These are phyloP conservation scores for Cadophora sp. DNA, from an alignment of 2,329 filamentous ascomycete species.

Conservation along the genomic window DNA sequence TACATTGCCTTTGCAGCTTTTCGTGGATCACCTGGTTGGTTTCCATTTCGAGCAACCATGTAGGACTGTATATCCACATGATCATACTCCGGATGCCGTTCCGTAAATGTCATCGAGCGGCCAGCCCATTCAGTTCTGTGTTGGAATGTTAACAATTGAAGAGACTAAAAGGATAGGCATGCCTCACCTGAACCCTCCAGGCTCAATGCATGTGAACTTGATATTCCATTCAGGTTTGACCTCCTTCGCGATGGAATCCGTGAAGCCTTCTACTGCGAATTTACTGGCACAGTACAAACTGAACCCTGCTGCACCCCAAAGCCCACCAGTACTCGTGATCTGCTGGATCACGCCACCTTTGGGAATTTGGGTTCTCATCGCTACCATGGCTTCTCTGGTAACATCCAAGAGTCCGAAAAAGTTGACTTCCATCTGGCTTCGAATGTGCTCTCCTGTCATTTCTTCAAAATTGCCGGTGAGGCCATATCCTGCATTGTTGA, in stretches of 20 bases:
- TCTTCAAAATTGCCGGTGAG: slow-evolving; percentile 16
- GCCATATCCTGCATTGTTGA: slow-evolving; percentile 21
- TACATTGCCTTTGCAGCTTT: slow-evolving; percentile 11
- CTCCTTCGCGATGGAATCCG: slow-evolving; percentile 45
- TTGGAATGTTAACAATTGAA: too few relatives aligned
- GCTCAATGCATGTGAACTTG: slow-evolving; percentile 38
- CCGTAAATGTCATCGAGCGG: slow-evolving; percentile 12
- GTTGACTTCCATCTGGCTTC: slow-evolving; percentile 19
- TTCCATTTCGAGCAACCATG: slow-evolving; percentile 6
- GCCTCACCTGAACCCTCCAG: neutral
- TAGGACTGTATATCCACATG: slow-evolving; percentile 9
- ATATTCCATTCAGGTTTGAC: slow-evolving; percentile 47
- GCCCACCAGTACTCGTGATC: slow-evolving; percentile 17
- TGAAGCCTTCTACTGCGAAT: slow-evolving; percentile 49
- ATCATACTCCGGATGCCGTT: slow-evolving; percentile 14
- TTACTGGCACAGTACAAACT: slow-evolving; percentile 37
- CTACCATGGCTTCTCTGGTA: slow-evolving; percentile 16
- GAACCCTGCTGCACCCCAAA: slow-evolving; percentile 2
- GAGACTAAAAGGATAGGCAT: too few relatives aligned
- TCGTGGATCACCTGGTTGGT: slow-evolving; percentile 7
- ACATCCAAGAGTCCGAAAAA: slow-evolving; percentile 21
- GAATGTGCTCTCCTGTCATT: slow-evolving; percentile 10
- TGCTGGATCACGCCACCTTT: slow-evolving; percentile 16
- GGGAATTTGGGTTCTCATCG: slow-evolving; percentile 8
- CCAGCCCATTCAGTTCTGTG: slow-evolving; percentile 17